Conservation (phyloP, 768 basidiomycete species). For the Clitopilus passeckerianus region DNA sequence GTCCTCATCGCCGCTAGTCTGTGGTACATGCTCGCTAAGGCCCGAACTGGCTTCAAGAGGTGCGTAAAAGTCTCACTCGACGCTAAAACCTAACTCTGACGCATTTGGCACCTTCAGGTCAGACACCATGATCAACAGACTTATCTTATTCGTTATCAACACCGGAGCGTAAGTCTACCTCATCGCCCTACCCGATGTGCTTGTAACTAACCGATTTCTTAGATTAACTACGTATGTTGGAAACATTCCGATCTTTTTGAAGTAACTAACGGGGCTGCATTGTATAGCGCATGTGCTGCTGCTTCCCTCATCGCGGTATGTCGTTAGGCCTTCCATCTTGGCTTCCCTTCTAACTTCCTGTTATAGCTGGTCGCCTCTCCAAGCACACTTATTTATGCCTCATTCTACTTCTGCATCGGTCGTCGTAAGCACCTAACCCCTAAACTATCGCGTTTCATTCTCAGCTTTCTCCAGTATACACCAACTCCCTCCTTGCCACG, state of each 20-base stretch:
- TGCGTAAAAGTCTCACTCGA: constrained; percentile 4
- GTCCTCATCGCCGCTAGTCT: constrained; percentile 45
- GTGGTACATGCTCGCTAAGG: constrained; percentile 37
- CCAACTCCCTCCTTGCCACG: constrained; percentile 48
- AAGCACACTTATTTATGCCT: constrained; percentile 39
- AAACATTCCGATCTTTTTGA: neutral
- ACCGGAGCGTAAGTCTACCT: constrained; percentile 35
- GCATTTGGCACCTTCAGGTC: constrained; percentile 20
- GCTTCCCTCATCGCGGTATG: constrained; percentile 43
- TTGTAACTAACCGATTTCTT: constrained; percentile 3
- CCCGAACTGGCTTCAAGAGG: constrained; percentile 50
- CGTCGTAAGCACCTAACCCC: constrained; percentile 28
- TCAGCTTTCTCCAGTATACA: constrained; percentile 30
- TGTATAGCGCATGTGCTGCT: constrained; percentile 34
- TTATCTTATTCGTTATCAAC: constrained; percentile 54
- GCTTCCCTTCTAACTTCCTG: neutral
- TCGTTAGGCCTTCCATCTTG: neutral
- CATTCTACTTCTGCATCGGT: constrained; percentile 51
- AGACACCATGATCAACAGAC: constrained; percentile 45
- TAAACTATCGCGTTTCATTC: neutral
- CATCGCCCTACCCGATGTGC: neutral
- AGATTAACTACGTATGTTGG: constrained; percentile 31
- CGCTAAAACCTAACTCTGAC: neutral
- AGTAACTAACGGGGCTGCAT: constrained; percentile 6
- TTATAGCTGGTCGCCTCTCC: constrained; percentile 32